phyloP scores from a whole-genome alignment of 495 filamentous ascomycete genomes.

The Lasiosphaeria hispida region DNA sequence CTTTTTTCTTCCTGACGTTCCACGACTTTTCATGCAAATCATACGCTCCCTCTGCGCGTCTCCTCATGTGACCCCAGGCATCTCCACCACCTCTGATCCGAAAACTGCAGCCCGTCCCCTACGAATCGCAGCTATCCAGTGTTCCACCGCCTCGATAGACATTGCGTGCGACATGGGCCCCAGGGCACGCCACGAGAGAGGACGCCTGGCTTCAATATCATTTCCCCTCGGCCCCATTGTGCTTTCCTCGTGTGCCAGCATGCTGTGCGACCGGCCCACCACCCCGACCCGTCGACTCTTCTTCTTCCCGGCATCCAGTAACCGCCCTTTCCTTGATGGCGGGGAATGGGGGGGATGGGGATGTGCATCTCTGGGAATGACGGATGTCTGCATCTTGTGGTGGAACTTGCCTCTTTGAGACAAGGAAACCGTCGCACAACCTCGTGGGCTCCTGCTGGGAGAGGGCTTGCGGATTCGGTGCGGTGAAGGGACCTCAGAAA shows the following conservation, averaged over 20 bases:
- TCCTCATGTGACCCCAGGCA: background rate
- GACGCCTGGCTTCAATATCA: too few relatives aligned
- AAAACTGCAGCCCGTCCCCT: background rate
- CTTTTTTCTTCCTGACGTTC: background rate
- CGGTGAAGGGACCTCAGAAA: background rate
- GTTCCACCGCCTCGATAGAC: background rate
- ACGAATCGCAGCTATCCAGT: background rate
- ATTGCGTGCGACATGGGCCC: background rate
- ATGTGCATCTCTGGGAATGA: too few relatives aligned
- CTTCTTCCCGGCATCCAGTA: too few relatives aligned
- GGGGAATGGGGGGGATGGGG: too few relatives aligned
- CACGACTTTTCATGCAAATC: background rate
- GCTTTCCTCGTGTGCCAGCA: too few relatives aligned
- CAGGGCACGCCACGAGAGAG: too few relatives aligned
- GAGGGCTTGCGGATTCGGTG: background rate
- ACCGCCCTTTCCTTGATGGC: too few relatives aligned
- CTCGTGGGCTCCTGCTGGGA: slow-evolving; percentile 4
- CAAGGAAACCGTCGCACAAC: slow-evolving; percentile 4
- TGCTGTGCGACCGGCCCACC: too few relatives aligned
- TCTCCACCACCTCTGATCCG: background rate
- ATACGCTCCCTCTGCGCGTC: background rate
- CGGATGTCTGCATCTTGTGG: background rate
- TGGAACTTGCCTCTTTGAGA: slow-evolving; percentile 6
- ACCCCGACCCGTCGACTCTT: too few relatives aligned
- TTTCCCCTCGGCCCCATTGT: too few relatives aligned